Percentiles rank a stretch among this genome's conserved stretches.
These are phyloP conservation scores for Cynara cardunculus DNA, from an alignment of 129 eudicot genomes.

Conservation along the genomic window DNA sequence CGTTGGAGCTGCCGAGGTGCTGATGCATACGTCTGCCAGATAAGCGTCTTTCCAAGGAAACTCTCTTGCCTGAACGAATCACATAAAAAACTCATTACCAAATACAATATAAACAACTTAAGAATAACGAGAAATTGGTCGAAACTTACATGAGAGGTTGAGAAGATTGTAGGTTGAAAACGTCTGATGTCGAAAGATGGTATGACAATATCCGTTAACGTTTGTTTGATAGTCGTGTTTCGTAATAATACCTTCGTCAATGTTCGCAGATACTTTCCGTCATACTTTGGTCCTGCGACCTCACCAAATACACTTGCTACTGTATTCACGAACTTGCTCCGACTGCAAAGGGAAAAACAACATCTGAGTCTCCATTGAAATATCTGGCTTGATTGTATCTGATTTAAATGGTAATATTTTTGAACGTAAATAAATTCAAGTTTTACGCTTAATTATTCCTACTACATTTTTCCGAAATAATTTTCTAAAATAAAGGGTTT, in stretches of 20 bases:
- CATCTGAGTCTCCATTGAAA: neutral
- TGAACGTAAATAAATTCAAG: neutral
- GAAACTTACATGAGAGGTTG: constrained; percentile 35
- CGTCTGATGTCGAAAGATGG: constrained; percentile 48
- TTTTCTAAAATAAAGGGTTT: neutral
- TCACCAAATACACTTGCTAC: constrained; percentile 15
- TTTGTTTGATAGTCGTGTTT: constrained; percentile 30
- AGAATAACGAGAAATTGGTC: neutral
- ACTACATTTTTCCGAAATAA: neutral
- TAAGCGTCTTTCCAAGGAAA: constrained; percentile 30
- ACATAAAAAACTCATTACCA: neutral
- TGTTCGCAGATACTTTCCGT: constrained; percentile 45
- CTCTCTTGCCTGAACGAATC: constrained; percentile 33
- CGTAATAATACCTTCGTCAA: constrained; percentile 23
- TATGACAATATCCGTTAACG: constrained; percentile 42
- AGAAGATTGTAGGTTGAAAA: constrained; percentile 44
- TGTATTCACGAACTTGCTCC: constrained; percentile 25
- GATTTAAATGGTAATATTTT: neutral
- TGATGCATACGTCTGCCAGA: constrained; percentile 55
- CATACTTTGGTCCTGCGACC: constrained; percentile 44
- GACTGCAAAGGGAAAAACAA: constrained; percentile 17
- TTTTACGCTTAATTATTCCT: neutral
- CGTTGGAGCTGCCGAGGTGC: constrained; percentile 64
- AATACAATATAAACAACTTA: neutral
- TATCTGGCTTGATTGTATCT: neutral